phyloP scores from a whole-genome alignment of 306 rosid genomes.

The Pyrus communis region DNA sequence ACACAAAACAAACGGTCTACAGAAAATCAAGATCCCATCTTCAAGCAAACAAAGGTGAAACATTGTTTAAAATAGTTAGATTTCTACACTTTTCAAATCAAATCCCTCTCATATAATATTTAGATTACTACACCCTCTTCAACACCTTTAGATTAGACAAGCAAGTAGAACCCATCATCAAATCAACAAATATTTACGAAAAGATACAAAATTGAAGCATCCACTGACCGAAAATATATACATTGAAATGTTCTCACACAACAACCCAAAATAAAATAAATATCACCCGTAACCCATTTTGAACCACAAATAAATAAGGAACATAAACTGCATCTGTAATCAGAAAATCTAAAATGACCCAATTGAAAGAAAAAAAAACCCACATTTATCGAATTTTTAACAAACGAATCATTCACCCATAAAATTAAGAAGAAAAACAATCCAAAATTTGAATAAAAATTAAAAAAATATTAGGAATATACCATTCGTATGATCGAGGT shows the following conservation, averaged over 20 bases:
- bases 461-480: background rate
- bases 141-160: background rate
- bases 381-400: background rate
- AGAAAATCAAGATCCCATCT: background rate
- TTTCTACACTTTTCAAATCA: no score
- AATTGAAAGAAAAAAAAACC: background rate
- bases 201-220: background rate
- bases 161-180: background rate
- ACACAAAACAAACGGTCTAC: background rate
- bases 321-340: background rate
- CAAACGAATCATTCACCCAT: background rate
- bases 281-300: background rate
- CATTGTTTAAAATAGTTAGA: background rate
- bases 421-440: background rate
- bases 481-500: slow-evolving; percentile 14
- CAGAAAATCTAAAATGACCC: background rate
- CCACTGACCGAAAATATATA: background rate
- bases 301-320: background rate
- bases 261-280: background rate
- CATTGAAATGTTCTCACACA: background rate
- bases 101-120: no score
- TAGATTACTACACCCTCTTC: background rate
- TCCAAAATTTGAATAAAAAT: background rate
- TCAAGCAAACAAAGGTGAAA: background rate
- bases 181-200: background rate